These are phyloP conservation scores for Brassica cretica DNA, from an alignment of 345 rosid species.

Conservation along the genomic window DNA sequence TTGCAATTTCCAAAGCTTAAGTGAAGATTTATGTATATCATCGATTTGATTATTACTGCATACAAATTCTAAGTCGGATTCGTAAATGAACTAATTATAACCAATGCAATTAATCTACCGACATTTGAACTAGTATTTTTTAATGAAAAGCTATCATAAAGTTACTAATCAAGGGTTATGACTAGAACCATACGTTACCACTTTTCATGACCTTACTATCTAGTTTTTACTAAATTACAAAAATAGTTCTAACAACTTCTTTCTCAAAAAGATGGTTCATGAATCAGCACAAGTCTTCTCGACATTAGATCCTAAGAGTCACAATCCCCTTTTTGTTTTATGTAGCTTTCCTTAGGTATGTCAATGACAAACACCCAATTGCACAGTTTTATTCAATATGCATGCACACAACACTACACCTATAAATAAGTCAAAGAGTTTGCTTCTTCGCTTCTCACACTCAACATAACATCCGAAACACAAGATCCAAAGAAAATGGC, in stretches of 20 bases:
- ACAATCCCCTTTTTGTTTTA: neutral
- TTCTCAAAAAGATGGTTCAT: neutral
- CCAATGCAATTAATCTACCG: neutral
- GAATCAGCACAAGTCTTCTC: no score
- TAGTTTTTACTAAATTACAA: neutral
- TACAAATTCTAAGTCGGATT: neutral
- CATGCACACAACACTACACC: neutral
- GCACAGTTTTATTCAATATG: neutral
- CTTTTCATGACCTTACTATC: no score
- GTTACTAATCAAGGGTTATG: no score
- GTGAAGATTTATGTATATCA: neutral
- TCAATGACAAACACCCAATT: neutral
- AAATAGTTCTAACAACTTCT: neutral
- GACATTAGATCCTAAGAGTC: neutral
- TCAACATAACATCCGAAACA: neutral
- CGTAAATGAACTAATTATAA: neutral
- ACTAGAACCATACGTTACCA: no score
- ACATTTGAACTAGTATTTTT: neutral
- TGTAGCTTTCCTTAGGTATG: neutral
- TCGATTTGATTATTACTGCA: neutral
- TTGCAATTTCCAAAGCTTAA: neutral
- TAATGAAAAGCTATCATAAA: neutral
- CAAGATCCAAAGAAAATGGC: conserved; percentile 40
- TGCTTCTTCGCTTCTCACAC: neutral
- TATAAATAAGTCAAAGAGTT: neutral